Conservation (phyloP, 495 filamentous ascomycete genomes). For the Aspergillus campestris region DNA sequence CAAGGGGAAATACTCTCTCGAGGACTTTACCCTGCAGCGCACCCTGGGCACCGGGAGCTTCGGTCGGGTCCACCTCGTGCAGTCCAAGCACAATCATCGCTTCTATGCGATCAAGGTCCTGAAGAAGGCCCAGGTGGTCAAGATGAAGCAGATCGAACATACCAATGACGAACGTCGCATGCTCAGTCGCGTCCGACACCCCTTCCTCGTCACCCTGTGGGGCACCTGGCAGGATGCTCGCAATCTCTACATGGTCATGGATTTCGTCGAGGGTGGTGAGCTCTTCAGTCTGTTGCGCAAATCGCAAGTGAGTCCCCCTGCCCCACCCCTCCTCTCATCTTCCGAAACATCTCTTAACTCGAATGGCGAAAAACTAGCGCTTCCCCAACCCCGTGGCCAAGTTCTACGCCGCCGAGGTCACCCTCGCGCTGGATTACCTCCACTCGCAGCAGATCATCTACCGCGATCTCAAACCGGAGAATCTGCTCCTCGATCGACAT, state of each 20-base stretch:
- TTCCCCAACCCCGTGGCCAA: constrained; percentile 98
- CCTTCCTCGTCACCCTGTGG: constrained; percentile 95
- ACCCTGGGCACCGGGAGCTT: constrained; percentile 96
- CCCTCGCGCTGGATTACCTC: constrained; percentile 91
- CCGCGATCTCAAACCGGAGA: constrained; percentile 94
- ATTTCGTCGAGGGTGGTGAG: constrained; percentile 98
- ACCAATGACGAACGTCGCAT: constrained; percentile 96
- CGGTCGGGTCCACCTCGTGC: constrained; percentile 89
- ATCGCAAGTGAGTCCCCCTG: constrained; percentile 66
- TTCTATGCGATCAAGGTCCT: constrained; percentile 98
- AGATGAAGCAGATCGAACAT: constrained; percentile 99
- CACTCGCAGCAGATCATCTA: constrained; percentile 94
- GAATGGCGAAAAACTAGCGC: constrained; percentile 46
- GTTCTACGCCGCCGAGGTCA: constrained; percentile 97
- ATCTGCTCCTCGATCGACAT: constrained; percentile 88
- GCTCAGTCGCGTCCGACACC: constrained; percentile 91
- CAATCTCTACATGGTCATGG: constrained; percentile 99
- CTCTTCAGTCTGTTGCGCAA: constrained; percentile 91
- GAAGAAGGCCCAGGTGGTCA: constrained; percentile 97
- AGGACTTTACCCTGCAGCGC: constrained; percentile 78
- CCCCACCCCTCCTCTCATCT: neutral
- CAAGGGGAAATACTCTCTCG: constrained; percentile 95
- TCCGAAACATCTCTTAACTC: neutral
- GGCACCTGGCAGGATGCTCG: constrained; percentile 93
- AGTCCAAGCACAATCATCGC: constrained; percentile 92